Evolutionary conservation across 805 yeast species (phyloP).

Genomic region (Candida endomychidarum): DNA sequence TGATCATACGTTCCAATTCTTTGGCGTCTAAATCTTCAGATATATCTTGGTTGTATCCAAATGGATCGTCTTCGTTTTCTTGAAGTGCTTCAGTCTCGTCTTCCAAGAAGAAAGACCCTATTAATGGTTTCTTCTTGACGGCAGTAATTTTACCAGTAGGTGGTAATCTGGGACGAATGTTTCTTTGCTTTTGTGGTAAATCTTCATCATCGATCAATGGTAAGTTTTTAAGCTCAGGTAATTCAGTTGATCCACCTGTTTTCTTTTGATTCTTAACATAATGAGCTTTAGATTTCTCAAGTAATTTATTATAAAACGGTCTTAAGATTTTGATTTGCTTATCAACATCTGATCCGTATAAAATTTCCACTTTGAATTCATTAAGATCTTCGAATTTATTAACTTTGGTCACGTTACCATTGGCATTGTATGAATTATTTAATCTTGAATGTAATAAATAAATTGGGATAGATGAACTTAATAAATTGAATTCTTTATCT

Average conservation of each 20-base stretch:
- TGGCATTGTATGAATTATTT: conserved; percentile 51
- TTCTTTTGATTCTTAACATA: conserved; percentile 39
- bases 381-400: conserved; percentile 66
- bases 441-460: conserved; percentile 80
- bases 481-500: conserved; percentile 85
- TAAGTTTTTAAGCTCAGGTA: conserved; percentile 42
- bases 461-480: conserved; percentile 84
- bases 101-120: conserved; percentile 55
- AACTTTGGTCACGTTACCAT: conserved; percentile 47
- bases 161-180: conserved; percentile 76
- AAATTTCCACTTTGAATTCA: conserved; percentile 50
- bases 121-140: conserved; percentile 60
- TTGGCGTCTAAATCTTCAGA: conserved; percentile 15
- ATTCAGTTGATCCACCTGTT: conserved; percentile 38
- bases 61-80: conserved; percentile 6
- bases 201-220: conserved; percentile 74
- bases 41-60: conserved; percentile 1
- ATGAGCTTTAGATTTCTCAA: conserved; percentile 44
- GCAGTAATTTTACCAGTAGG: conserved; percentile 84
- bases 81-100: conserved; percentile 19
- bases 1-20: conserved; percentile 18
- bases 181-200: conserved; percentile 74
- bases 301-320: conserved; percentile 49
- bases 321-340: conserved; percentile 57
- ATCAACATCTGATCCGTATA: conserved; percentile 52